These are phyloP conservation scores for Cnidoscolus chayamansa DNA, from an alignment of 441 rosid species.

Conservation along the genomic window DNA sequence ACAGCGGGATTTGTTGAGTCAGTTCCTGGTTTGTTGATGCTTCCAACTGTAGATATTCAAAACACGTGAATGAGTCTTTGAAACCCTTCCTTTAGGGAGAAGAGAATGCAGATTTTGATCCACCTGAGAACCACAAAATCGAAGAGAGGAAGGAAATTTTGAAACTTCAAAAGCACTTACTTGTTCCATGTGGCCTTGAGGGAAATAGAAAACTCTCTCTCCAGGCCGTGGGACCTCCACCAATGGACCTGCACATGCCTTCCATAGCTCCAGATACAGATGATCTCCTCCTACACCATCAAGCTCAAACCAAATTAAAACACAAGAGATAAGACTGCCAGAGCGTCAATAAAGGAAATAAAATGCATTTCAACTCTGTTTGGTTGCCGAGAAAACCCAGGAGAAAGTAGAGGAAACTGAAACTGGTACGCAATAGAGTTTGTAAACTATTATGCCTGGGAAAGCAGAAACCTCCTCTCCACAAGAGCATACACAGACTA, in stretches of 20 bases:
- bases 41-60: conserved; percentile 44
- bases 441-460: neutral
- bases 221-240: conserved; percentile 64
- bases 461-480: conserved; percentile 15
- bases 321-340: neutral
- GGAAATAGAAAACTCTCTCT: conserved; percentile 75
- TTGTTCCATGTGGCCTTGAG: conserved; percentile 92
- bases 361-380: conserved; percentile 7
- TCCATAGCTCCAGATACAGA: conserved; percentile 71
- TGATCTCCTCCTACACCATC: conserved; percentile 40
- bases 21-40: conserved; percentile 80
- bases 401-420: conserved; percentile 8
- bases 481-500: neutral
- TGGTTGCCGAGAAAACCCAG: conserved; percentile 27
- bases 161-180: conserved; percentile 26
- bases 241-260: conserved; percentile 82
- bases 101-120: conserved; percentile 4
- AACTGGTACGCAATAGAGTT: conserved; percentile 10
- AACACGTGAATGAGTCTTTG: conserved; percentile 11
- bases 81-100: conserved; percentile 6
- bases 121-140: conserved; percentile 2
- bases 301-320: conserved; percentile 14
- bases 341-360: neutral
- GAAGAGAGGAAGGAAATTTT: conserved; percentile 6
- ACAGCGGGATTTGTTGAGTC: conserved; percentile 53